These are phyloP conservation scores for Plectosphaerella sp. DNA, from an alignment of 2,329 filamentous ascomycete species.

Conservation along the genomic window DNA sequence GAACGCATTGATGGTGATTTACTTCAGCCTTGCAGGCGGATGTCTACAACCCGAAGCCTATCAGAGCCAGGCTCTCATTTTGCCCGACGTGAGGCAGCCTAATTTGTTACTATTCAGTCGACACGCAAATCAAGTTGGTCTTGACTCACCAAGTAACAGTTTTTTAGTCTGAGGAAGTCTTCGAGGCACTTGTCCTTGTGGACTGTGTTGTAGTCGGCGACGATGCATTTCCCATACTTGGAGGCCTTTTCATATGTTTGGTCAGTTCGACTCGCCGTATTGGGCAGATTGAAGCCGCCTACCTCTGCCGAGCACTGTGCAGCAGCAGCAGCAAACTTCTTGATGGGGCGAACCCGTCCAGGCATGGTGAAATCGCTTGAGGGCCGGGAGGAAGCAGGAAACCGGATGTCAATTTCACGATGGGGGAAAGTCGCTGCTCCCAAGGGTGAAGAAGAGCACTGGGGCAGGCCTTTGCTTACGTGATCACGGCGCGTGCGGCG, in stretches of 20 bases:
- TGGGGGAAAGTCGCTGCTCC: too few species aligned
- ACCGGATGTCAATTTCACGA: too few species aligned
- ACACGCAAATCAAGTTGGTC: background rate
- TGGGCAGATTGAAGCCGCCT: constrained; percentile 7
- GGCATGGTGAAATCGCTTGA: constrained; percentile 13
- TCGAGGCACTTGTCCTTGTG: constrained; percentile 85
- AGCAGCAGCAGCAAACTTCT: constrained; percentile 49
- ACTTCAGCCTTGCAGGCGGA: too few species aligned
- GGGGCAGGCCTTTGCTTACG: too few species aligned
- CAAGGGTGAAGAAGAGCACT: too few species aligned
- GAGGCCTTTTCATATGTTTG: constrained; percentile 57
- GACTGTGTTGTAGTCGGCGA: constrained; percentile 83
- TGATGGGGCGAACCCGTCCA: constrained; percentile 39
- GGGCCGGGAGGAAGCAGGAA: too few species aligned
- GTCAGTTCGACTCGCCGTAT: background rate
- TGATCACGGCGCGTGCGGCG: too few species aligned
- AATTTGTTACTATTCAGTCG: background rate
- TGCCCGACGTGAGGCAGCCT: background rate
- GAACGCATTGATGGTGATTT: too few species aligned
- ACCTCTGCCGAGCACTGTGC: constrained; percentile 55
- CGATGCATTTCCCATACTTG: constrained; percentile 85
- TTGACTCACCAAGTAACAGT: constrained; percentile 76
- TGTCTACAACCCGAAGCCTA: too few species aligned
- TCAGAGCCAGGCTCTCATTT: too few species aligned
- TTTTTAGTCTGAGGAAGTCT: constrained; percentile 80